Conservation (phyloP, 768 basidiomycete species). For the Russula vinacea region DNA sequence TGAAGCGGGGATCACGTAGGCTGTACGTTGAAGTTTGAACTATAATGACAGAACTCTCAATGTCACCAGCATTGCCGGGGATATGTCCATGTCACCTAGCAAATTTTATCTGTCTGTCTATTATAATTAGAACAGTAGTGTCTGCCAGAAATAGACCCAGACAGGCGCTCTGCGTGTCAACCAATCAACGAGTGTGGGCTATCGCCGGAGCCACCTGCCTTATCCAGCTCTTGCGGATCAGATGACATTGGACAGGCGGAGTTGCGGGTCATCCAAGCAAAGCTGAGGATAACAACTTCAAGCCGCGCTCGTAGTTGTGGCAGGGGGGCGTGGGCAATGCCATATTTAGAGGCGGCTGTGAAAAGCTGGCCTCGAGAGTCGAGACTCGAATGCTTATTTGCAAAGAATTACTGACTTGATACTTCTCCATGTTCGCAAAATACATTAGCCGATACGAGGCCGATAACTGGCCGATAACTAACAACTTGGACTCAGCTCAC, state of each 20-base stretch:
- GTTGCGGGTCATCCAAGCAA: no score
- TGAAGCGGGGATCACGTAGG: conserved; percentile 1
- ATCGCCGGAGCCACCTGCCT: neutral
- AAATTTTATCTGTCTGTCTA: neutral
- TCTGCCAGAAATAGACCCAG: neutral
- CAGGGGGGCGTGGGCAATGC: no score
- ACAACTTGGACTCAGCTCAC: neutral
- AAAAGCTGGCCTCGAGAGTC: no score
- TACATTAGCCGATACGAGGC: neutral
- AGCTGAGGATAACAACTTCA: neutral
- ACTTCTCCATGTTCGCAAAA: no score
- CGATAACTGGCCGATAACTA: neutral
- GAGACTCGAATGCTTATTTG: no score
- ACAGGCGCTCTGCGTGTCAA: neutral
- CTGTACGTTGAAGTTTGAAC: neutral
- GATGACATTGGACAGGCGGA: no score
- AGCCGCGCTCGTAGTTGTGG: no score
- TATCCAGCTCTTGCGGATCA: neutral
- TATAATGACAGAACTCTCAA: neutral
- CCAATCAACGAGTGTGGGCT: neutral
- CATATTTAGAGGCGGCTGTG: neutral
- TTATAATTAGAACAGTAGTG: neutral
- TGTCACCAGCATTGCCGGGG: neutral
- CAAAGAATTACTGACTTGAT: no score
- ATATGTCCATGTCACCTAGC: neutral